phyloP scores from a whole-genome alignment of 208 protist genomes.

The Wallacemonas sp. region DNA sequence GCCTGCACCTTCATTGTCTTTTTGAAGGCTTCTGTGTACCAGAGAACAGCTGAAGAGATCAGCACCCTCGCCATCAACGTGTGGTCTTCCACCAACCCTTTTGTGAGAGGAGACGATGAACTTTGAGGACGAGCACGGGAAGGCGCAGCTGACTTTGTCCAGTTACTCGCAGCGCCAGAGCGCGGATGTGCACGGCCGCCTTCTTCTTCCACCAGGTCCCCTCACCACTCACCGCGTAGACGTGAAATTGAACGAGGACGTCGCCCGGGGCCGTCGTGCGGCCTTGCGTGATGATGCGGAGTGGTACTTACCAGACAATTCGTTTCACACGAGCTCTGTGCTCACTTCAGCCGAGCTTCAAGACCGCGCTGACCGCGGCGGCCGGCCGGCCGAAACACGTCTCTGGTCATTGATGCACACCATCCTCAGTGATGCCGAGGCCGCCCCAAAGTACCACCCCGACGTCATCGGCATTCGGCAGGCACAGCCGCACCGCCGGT shows the following conservation, averaged over 20 bases:
- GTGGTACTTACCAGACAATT: slow-evolving; percentile 34
- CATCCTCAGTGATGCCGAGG: slow-evolving; percentile 54
- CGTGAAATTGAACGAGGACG: neutral
- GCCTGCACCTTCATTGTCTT: no score
- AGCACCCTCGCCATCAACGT: no score
- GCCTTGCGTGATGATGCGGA: slow-evolving; percentile 39
- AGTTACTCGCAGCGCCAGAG: neutral
- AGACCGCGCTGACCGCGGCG: slow-evolving; percentile 24
- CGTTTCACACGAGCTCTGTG: slow-evolving; percentile 10
- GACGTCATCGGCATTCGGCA: slow-evolving; percentile 58
- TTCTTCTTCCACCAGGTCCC: neutral
- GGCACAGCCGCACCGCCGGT: slow-evolving; percentile 66
- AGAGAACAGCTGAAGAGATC: no score
- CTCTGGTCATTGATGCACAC: slow-evolving; percentile 63
- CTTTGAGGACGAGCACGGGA: slow-evolving; percentile 43
- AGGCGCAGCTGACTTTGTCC: slow-evolving; percentile 31
- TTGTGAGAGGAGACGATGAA: neutral
- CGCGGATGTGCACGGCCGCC: slow-evolving; percentile 20
- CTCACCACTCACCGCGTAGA: neutral
- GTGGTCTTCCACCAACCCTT: no score
- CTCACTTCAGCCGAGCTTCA: slow-evolving; percentile 46
- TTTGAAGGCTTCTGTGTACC: no score
- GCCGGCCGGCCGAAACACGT: slow-evolving; percentile 40
- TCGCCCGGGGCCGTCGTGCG: neutral
- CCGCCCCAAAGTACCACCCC: slow-evolving; percentile 39